phyloP scores from a whole-genome alignment of 2,329 filamentous ascomycete species.

The Stagonosporopsis rhizophila region DNA sequence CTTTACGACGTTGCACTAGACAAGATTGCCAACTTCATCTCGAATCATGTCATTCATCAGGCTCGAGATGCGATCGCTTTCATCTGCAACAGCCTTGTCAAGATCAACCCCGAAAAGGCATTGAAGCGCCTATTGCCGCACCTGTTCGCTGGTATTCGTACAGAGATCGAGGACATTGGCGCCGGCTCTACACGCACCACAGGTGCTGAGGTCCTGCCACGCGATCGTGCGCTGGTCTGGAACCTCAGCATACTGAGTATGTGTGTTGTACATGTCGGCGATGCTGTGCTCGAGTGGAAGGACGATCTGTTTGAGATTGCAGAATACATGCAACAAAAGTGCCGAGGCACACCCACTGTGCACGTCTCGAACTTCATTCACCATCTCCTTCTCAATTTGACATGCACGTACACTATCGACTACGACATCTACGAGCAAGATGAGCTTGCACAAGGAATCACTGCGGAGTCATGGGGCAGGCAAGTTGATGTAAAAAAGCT shows the following conservation, averaged over 20 bases:
- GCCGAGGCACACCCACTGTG: conserved; percentile 89
- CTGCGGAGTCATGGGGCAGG: conserved; percentile 83
- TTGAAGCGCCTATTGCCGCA: conserved; percentile 90
- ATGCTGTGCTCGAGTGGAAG: conserved; percentile 87
- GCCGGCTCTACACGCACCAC: conserved; percentile 94
- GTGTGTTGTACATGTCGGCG: conserved; percentile 95
- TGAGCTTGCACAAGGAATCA: conserved; percentile 73
- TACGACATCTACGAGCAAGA: conserved; percentile 86
- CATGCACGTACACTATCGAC: conserved; percentile 91
- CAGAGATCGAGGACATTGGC: conserved; percentile 95
- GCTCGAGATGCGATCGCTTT: conserved; percentile 98
- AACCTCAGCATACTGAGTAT: conserved; percentile 96
- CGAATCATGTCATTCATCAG: conserved; percentile 94
- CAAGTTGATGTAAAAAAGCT: conserved; percentile 76
- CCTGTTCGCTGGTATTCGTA: conserved; percentile 88
- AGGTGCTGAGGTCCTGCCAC: conserved; percentile 88
- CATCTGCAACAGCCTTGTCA: conserved; percentile 95
- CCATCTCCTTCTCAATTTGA: conserved; percentile 91
- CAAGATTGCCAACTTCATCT: conserved; percentile 90
- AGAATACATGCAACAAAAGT: conserved; percentile 95
- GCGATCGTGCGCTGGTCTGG: conserved; percentile 94
- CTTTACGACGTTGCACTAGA: conserved; percentile 91
- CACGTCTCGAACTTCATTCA: conserved; percentile 98
- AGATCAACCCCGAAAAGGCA: conserved; percentile 92
- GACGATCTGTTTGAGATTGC: conserved; percentile 90